phyloP scores from a whole-genome alignment of 2,329 filamentous ascomycete species.

The Penicillium italicum region DNA sequence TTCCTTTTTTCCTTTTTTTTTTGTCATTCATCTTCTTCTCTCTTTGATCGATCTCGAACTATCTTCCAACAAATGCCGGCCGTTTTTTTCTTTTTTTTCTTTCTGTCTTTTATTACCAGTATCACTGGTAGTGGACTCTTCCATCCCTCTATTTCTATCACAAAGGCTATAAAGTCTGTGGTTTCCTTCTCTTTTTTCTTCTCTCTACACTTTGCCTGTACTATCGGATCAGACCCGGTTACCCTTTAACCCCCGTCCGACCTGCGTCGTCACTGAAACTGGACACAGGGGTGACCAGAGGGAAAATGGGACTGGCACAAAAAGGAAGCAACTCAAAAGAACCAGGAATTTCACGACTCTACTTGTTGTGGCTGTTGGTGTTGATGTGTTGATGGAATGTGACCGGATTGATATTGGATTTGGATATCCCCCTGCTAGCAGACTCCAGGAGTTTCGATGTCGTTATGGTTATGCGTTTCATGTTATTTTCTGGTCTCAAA shows the following conservation, averaged over 20 bases:
- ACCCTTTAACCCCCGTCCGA: background rate
- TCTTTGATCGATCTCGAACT: background rate
- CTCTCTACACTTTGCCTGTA: background rate
- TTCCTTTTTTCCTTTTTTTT: background rate
- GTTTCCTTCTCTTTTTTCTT: background rate
- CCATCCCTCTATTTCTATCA: background rate
- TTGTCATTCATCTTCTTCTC: background rate
- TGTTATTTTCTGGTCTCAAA: constrained; percentile 2
- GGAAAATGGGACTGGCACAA: background rate
- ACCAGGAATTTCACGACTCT: background rate
- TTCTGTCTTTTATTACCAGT: constrained; percentile 3
- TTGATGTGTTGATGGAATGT: constrained; percentile 2
- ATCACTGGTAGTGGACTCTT: background rate
- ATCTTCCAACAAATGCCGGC: constrained; percentile 7
- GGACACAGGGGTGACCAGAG: background rate
- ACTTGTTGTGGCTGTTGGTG: background rate
- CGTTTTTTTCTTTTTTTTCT: constrained; percentile 8
- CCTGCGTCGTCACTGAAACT: background rate
- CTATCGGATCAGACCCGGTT: background rate
- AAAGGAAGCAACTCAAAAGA: constrained; percentile 2
- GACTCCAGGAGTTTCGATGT: constrained; percentile 7
- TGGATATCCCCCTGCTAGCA: constrained; percentile 9
- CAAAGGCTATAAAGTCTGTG: background rate
- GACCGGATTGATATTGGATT: constrained; percentile 5
- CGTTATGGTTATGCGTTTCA: constrained; percentile 11